These are phyloP conservation scores for Scheffersomyces titani DNA, from an alignment of 1,139 yeast species.

Conservation along the genomic window DNA sequence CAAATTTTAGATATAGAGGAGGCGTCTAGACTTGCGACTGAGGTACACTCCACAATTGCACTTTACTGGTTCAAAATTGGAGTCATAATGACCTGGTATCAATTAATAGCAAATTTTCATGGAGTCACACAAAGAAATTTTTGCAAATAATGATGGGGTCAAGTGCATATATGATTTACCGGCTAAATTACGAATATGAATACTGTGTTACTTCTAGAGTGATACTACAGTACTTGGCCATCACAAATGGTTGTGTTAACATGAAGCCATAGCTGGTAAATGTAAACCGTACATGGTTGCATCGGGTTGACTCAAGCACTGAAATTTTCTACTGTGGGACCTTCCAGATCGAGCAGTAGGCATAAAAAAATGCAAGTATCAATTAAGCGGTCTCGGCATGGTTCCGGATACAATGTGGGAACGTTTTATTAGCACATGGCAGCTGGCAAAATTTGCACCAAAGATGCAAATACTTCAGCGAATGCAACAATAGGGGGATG, in stretches of 20 bases:
- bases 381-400: background rate
- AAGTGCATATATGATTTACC: background rate
- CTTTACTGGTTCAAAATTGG: background rate
- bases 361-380: background rate
- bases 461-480: background rate
- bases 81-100: background rate
- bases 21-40: background rate
- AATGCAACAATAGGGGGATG: background rate
- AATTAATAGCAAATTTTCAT: background rate
- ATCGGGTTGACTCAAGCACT: background rate
- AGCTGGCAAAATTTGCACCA: background rate
- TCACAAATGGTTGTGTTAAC: too few relatives aligned
- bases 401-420: background rate
- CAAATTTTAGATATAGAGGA: background rate
- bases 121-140: background rate
- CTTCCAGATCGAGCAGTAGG: background rate
- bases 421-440: background rate
- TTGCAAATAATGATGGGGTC: background rate
- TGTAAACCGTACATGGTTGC: background rate
- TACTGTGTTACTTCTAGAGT: background rate
- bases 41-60: background rate
- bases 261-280: background rate
- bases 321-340: background rate
- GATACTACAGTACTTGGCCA: background rate
- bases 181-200: background rate